phyloP scores from a whole-genome alignment of 306 rosid species.

The Dryas drummondii region DNA sequence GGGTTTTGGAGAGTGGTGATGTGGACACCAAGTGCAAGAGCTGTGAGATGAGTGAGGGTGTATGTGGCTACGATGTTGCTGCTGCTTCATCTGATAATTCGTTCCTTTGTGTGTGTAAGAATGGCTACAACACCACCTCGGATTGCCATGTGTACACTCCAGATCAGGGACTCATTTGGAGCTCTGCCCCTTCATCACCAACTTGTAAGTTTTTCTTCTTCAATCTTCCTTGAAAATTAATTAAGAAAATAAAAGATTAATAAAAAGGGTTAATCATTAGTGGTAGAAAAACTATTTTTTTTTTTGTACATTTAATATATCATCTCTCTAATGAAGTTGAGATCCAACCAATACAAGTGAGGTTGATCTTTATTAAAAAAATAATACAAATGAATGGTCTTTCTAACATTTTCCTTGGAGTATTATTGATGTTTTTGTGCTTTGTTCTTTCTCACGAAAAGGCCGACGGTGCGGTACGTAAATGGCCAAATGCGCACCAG shows the following conservation, averaged over 20 bases:
- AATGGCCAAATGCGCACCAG: background rate
- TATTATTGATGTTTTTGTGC: background rate
- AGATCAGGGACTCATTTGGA: constrained; percentile 33
- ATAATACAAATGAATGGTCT: too few relatives aligned
- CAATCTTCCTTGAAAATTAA: background rate
- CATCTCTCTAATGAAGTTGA: too few relatives aligned
- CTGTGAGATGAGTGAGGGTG: constrained; percentile 62
- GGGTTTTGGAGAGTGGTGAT: constrained; percentile 34
- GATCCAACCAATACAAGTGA: too few relatives aligned
- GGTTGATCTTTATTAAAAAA: too few relatives aligned
- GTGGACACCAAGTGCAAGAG: constrained; percentile 40
- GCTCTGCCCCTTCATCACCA: constrained; percentile 20
- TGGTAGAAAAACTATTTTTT: too few relatives aligned
- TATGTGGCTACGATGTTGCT: constrained; percentile 49
- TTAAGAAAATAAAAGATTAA: too few relatives aligned
- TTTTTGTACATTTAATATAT: too few relatives aligned
- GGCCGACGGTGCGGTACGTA: background rate
- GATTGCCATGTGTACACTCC: constrained; percentile 44
- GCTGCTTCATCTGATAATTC: constrained; percentile 27
- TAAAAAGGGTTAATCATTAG: too few relatives aligned
- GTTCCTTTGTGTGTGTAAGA: constrained; percentile 56
- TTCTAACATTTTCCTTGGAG: too few relatives aligned
- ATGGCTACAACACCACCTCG: constrained; percentile 45
- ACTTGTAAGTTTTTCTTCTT: constrained; percentile 33
- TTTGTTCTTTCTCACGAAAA: background rate